Percentiles rank a stretch among this genome's conserved stretches.
Conservation (phyloP, 2,329 filamentous ascomycete genomes). For the Aspergillus proliferans region DNA sequence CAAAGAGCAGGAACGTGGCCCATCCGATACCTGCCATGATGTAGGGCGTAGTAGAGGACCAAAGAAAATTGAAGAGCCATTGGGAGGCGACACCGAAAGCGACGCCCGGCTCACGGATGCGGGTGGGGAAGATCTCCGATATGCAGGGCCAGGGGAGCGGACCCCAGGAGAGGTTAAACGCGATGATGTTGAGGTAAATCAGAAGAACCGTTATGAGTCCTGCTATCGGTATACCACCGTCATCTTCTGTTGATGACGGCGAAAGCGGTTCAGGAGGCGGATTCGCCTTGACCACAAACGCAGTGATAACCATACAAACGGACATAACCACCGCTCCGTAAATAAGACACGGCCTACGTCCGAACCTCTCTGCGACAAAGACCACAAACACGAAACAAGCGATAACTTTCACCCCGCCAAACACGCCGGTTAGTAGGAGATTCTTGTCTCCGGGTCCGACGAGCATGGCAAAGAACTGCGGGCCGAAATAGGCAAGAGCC, state of each 20-base stretch:
- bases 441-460: constrained; percentile 41
- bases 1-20: constrained; percentile 42
- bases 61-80: constrained; percentile 38
- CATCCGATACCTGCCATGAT: constrained; percentile 43
- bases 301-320: constrained; percentile 44
- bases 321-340: constrained; percentile 40
- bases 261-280: constrained; percentile 17
- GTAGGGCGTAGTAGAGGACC: constrained; percentile 37
- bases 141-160: constrained; percentile 36
- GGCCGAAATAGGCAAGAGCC: constrained; percentile 50
- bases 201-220: constrained; percentile 48
- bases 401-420: constrained; percentile 49
- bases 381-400: constrained; percentile 48
- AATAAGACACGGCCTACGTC: constrained; percentile 48
- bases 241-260: constrained; percentile 8
- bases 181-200: constrained; percentile 51
- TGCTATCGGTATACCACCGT: constrained; percentile 38
- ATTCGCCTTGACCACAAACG: constrained; percentile 39
- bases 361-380: constrained; percentile 48
- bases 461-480: constrained; percentile 50
- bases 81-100: constrained; percentile 34
- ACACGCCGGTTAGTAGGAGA: constrained; percentile 48
- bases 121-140: constrained; percentile 33
- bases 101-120: constrained; percentile 36
- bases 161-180: constrained; percentile 39